Evolutionary conservation across 306 rosid species (phyloP).

Genomic region (Corylus avellana): DNA sequence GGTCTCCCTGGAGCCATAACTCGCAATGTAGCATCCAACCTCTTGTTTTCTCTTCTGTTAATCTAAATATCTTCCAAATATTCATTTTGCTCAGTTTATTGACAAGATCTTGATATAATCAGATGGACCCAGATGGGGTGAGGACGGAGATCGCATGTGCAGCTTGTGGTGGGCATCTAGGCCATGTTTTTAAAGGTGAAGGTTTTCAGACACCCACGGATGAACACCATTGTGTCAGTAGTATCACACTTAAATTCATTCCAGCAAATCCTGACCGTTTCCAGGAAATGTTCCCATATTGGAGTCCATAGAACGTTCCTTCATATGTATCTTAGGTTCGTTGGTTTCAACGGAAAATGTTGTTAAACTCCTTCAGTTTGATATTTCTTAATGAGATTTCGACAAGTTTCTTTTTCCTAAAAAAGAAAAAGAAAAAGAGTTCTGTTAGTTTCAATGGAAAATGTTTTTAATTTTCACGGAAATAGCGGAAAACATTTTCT

Average conservation of each 20-base stretch:
- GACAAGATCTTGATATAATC: slow-evolving; percentile 23
- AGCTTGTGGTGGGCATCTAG: slow-evolving; percentile 88
- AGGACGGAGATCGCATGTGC: slow-evolving; percentile 87
- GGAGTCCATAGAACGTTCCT: too few relatives aligned
- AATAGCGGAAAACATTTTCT: too few relatives aligned
- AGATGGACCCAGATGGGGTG: slow-evolving; percentile 85
- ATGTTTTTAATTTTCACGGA: too few relatives aligned
- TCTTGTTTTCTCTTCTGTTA: slow-evolving; percentile 11
- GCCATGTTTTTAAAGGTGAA: slow-evolving; percentile 84
- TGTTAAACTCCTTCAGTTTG: too few relatives aligned
- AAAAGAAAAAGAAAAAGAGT: too few relatives aligned
- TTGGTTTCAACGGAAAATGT: too few relatives aligned
- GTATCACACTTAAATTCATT: slow-evolving; percentile 72
- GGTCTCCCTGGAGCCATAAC: slow-evolving; percentile 82
- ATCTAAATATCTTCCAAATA: background rate
- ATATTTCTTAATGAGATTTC: too few relatives aligned
- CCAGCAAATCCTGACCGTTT: slow-evolving; percentile 39
- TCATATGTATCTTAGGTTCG: too few relatives aligned
- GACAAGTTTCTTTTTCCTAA: too few relatives aligned
- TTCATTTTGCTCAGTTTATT: slow-evolving; percentile 16
- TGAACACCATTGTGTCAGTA: slow-evolving; percentile 64
- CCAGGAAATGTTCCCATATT: too few relatives aligned
- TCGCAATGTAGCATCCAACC: slow-evolving; percentile 35
- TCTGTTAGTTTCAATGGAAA: too few relatives aligned
- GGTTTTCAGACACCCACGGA: slow-evolving; percentile 72